Conservation (phyloP, 305 asterid genomes). For the Withania somnifera region DNA sequence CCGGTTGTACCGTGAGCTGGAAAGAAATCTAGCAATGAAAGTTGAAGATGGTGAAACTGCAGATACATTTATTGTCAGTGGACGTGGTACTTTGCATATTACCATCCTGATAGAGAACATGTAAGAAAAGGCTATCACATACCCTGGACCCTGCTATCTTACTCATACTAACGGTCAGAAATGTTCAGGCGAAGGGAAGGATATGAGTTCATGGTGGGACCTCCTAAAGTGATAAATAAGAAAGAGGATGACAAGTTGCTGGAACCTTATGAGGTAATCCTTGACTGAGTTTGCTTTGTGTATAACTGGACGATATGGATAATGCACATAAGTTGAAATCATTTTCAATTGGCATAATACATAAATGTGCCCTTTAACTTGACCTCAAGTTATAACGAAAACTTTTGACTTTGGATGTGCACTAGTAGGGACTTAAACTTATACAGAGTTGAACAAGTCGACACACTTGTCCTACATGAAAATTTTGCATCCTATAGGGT, state of each 20-base stretch:
- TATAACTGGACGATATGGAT: not conserved
- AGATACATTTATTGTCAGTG: conserved; percentile 87
- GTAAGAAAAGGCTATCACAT: conserved; percentile 28
- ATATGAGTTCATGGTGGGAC: conserved; percentile 98
- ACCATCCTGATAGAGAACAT: conserved; percentile 94
- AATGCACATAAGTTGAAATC: not conserved
- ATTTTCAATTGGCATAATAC: not conserved
- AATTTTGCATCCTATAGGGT: too few relatives aligned
- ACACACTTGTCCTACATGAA: too few relatives aligned
- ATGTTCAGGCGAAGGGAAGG: conserved; percentile 95
- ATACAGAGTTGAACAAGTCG: too few relatives aligned
- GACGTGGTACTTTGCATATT: conserved; percentile 96
- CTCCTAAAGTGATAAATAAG: conserved; percentile 96
- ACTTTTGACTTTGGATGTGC: too few relatives aligned
- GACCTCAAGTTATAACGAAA: too few relatives aligned
- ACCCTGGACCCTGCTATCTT: not conserved
- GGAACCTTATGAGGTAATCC: conserved; percentile 83
- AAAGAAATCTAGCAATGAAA: conserved; percentile 93
- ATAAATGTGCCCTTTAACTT: too few relatives aligned
- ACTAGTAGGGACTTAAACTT: too few relatives aligned
- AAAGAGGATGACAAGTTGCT: conserved; percentile 53
- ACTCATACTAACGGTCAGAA: conserved; percentile 12
- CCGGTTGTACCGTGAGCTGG: conserved; percentile 87
- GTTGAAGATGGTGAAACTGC: conserved; percentile 98
- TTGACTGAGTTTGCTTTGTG: not conserved